Evolutionary conservation across 257 asterid genomes (phyloP), one percentile per base, ranked within the genome.

Genomic region (Plectranthus barbatus): DNA sequence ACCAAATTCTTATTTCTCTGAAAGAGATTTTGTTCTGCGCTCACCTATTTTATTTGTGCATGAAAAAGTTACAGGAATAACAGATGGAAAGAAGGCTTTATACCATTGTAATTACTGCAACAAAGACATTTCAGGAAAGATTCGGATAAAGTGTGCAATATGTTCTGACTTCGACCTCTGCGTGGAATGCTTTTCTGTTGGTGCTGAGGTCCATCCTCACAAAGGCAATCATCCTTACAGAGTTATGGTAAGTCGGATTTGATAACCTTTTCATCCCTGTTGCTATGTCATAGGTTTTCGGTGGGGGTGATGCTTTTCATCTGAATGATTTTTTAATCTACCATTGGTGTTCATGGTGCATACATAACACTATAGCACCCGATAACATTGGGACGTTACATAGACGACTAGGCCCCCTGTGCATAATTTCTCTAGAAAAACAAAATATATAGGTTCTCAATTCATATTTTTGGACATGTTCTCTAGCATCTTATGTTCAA

Each of bases 101-200:
- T 89, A 92, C 79, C 99, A 92, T 56, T 92, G 99, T 76, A 92
- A 92, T 77, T 89, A 92, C 76, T 92, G 99, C 84, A 79, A 87
- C 81, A 92, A 87, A 76, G 96, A 92, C 68, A 85, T 92, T 50
- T 86, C 99, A 0, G 97, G 99, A 72, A 90, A 84, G 88, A 77
- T 87, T 55, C 96, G 97, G 40, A 86, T 89, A 67, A 92, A 92
- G 81, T 92, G 99, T 74, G 96, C 71, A 21, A 39, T 83, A 34
- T 92, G 99, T 73, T 89, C 99, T 66, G 96, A 92, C 80, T 92
- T 89, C 74, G 99, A 92, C 85, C 95, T 87, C 44, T 92, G 99
- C 61, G 68, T 92, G 68, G 99, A 92, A 78, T 89, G 99, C 83
- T 86, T 92, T 82, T 89, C 99, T 8, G 90, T 92, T 62, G 99